Evolutionary conservation across 179 eudicot species (phyloP), one percentile per base, ranked within the genome.

Genomic region (Spinacia oleracea): DNA sequence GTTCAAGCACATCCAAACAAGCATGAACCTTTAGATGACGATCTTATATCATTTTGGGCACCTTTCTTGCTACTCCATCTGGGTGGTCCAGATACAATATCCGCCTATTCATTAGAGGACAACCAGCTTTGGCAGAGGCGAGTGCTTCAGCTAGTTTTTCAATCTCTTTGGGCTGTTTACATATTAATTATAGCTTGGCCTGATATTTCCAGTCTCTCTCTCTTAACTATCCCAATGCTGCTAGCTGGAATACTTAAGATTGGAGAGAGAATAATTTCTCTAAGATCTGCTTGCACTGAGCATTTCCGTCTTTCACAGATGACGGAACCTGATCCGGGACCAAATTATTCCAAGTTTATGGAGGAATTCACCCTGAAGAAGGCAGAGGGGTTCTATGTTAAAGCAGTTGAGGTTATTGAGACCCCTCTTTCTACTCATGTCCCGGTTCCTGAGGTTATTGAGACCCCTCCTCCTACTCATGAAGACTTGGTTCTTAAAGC

Each of bases 341-440:
- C 91, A 23, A 85, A 81, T 72, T 84, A 88, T 35, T 78, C 89
- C 31, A 83, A 86, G 76, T 81, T 86, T 76, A 83, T 86, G 86
- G 88, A 83, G 43, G 91, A 88, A n/a, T 84, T 81, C 70, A 83
- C 85, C 62, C n/a, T 86, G 74, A 88, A 81, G 80, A 84, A 86
- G 76, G 86, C 85, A 5, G 86, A 86, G 74, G 90, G 90, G 20
- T 86, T 70, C 60, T 62, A 78, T 42, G 86, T 88, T 50, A 53
- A 35, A 56, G 84, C 88, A 25, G 77, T 31, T 42, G 86, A 79
- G 75, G 64, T 85, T 11, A 56, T 56, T 51, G 89, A 86, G 82
- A 53, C 62, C 55, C 83, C 82, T 12, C 72, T 82, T 53, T 80
- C 78, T 5, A 63, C 73, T 25, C 25, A 23, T 66, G 31, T 3